These are phyloP conservation scores for Catharanthus roseus DNA, from an alignment of 257 asterid genomes.

Conservation along the genomic window DNA sequence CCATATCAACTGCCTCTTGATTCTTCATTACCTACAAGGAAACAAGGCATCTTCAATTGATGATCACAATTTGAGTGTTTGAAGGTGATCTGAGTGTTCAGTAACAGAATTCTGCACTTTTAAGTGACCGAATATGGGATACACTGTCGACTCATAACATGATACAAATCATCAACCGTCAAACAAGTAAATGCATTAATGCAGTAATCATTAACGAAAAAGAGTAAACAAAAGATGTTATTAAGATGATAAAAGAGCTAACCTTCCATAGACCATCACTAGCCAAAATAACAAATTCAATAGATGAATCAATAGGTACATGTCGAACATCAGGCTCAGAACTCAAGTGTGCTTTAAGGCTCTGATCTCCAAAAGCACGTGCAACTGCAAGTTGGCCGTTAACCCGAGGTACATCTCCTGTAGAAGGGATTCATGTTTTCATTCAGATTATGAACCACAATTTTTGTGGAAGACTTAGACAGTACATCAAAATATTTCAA, in stretches of 20 bases:
- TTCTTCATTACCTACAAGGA: slow-evolving; percentile 61
- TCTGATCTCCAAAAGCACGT: slow-evolving; percentile 81
- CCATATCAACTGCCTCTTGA: slow-evolving; percentile 71
- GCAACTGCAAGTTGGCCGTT: slow-evolving; percentile 87
- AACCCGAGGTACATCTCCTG: slow-evolving; percentile 86
- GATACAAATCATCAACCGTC: neutral
- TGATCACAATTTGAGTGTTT: neutral
- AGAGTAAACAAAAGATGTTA: neutral
- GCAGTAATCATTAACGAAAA: neutral
- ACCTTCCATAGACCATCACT: slow-evolving; percentile 96
- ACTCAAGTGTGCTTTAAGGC: slow-evolving; percentile 71
- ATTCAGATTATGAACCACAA: neutral
- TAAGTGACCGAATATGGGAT: neutral
- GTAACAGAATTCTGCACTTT: neutral
- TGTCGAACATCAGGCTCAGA: slow-evolving; percentile 66
- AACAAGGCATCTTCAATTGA: neutral
- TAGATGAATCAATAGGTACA: slow-evolving; percentile 41
- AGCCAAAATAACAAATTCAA: slow-evolving; percentile 62
- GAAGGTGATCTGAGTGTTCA: neutral
- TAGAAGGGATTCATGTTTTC: slow-evolving; percentile 5
- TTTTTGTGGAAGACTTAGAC: neutral
- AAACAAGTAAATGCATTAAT: neutral
- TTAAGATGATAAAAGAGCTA: slow-evolving; percentile 10
- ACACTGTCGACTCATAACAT: neutral
- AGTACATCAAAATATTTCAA: neutral